Conservation (phyloP, 2,329 filamentous ascomycete species). For the Fusarium praegraminearum region DNA sequence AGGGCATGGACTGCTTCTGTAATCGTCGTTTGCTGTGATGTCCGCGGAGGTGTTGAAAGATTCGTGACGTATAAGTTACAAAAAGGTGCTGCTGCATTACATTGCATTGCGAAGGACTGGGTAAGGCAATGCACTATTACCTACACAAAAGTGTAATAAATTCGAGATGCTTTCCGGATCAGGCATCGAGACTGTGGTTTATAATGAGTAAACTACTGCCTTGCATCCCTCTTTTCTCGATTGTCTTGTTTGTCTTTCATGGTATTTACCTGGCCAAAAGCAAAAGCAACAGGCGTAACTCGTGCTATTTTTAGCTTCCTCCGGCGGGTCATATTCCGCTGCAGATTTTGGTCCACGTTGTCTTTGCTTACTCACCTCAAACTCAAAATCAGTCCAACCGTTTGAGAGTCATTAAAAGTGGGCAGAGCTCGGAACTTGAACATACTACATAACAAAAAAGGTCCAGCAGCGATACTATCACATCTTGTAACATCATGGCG, state of each 20-base stretch:
- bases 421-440: conserved; percentile 17
- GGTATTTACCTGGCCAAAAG: not conserved
- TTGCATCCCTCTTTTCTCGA: not conserved
- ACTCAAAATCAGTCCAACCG: conserved; percentile 22
- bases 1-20: conserved; percentile 1
- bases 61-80: conserved; percentile 7
- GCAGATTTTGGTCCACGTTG: conserved; percentile 4
- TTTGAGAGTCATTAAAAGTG: conserved; percentile 30
- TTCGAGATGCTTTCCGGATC: not conserved
- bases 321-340: conserved; percentile 14
- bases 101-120: not conserved
- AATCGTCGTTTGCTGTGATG: conserved; percentile 1
- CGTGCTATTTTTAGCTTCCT: conserved; percentile 21
- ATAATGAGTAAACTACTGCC: not conserved
- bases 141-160: not conserved
- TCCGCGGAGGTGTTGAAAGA: conserved; percentile 11
- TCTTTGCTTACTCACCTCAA: conserved; percentile 29
- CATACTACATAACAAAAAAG: conserved; percentile 17
- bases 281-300: not conserved
- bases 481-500: conserved; percentile 16
- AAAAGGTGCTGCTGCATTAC: not conserved
- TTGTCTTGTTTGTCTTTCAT: not conserved
- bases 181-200: not conserved
- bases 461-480: conserved; percentile 1
- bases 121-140: not conserved